Evolutionary conservation across 1,284 basidiomycete genomes (phyloP), one percentile per base, ranked within the genome.

Genomic region (Anthracocystis setariae): DNA sequence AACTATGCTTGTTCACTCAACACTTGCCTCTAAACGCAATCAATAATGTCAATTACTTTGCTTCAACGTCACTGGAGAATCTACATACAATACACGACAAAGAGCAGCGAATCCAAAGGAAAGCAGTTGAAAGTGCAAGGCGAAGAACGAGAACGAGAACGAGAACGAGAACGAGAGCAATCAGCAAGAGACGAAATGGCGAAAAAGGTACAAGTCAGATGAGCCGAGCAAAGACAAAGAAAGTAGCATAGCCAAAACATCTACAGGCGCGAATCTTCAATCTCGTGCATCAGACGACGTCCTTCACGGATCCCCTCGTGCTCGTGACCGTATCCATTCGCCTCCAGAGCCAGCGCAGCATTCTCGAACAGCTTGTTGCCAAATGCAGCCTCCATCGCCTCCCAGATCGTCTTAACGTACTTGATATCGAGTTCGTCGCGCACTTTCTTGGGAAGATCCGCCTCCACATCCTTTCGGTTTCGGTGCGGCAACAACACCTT

Each of bases 401-500:
- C 91, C 59, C 88, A 87, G 40, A 93, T 87, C 9, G 90, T 91
- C 57, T 88, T 86, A 45, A 92, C 91, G 78, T 91, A 94, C 43
- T 88, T 88, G 70, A 93, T 90, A 77, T 91, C 87, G 85, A 92
- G 89, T 74, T 89, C 88, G 35, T 87, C 86, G 29, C 88, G 85
- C 35, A 94, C 87, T 77, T 90, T 89, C 15, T 84, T 83, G 8
- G 92, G 89, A 0, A 94, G 87, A 62, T 94, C 92, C 68, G 90
- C 88, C 77, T 92, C 91, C 21, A 92, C 90, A 62, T 94, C 92
- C 77, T 92, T 92, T 46, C 89, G 86, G 79, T 94, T 94, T 51
- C 89, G 89, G 84, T 87, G 88, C 0, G 93, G 93, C 3, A 94
- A 85, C 55, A 94, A 89, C 35, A 94, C 88, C 77, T 89, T 92